A percentile compares a stretch with the other conserved stretches of the same genome.
Evolutionary conservation across 805 yeast species (phyloP).

Genomic region (Kuraishia molischiana): DNA sequence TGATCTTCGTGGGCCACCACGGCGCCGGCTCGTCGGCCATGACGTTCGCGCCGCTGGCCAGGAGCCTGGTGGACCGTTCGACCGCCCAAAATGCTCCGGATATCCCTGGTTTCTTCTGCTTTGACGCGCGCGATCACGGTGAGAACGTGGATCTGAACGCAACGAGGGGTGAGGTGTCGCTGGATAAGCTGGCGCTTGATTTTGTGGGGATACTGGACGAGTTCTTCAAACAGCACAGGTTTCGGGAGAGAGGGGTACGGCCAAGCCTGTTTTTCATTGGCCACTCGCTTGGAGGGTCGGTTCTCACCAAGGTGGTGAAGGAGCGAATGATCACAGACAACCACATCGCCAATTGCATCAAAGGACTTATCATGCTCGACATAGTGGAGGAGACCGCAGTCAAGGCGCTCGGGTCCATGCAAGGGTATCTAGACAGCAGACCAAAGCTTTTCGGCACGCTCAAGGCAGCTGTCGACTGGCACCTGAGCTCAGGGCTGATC

Average conservation of each 20-base stretch:
- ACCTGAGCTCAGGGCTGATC: conserved; percentile 44
- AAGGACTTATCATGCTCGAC: conserved; percentile 75
- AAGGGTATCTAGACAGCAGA: conserved; percentile 48
- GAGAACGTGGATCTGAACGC: conserved; percentile 21
- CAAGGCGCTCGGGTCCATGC: conserved; percentile 58
- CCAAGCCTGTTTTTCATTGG: conserved; percentile 58
- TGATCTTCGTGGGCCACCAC: conserved; percentile 68
- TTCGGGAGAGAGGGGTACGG: conserved; percentile 7
- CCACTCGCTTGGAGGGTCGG: conserved; percentile 90
- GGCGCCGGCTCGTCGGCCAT: conserved; percentile 92
- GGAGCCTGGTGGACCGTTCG: conserved; percentile 29
- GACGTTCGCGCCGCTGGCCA: conserved; percentile 55
- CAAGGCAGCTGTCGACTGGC: conserved; percentile 74
- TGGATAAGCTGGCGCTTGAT: conserved; percentile 51
- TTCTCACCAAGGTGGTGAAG: conserved; percentile 46
- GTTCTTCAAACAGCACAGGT: conserved; percentile 19
- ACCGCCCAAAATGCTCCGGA: conserved; percentile 11
- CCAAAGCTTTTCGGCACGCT: conserved; percentile 49
- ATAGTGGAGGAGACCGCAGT: conserved; percentile 93
- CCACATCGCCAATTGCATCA: conserved; percentile 20
- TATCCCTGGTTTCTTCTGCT: conserved; percentile 55
- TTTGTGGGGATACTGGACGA: conserved; percentile 34
- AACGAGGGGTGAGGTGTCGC: conserved; percentile 25
- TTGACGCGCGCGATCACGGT: conserved; percentile 88
- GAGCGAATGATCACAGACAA: conserved; percentile 10